Percentiles rank a stretch among this genome's conserved stretches.
phyloP scores from a whole-genome alignment of 1,284 basidiomycete genomes.

The Athelia sp. region DNA sequence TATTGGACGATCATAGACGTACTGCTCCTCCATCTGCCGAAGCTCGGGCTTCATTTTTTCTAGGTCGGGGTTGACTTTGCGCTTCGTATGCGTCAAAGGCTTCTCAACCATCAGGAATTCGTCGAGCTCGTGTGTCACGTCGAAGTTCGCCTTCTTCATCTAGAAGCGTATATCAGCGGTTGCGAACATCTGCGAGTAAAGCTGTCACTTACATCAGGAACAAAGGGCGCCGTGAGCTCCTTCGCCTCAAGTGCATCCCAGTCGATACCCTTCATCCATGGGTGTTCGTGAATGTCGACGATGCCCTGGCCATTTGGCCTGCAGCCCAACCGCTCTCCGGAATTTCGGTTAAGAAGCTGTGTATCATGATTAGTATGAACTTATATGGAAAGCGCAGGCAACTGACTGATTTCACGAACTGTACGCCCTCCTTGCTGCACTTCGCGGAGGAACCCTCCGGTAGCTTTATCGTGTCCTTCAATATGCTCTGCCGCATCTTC shows the following conservation, averaged over 20 bases:
- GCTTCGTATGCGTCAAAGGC: slow-evolving; percentile 89
- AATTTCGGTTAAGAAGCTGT: slow-evolving; percentile 84
- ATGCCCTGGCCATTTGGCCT: slow-evolving; percentile 75
- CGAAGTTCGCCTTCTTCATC: slow-evolving; percentile 98
- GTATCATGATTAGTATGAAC: slow-evolving; percentile 2
- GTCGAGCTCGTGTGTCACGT: slow-evolving; percentile 98
- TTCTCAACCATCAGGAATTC: slow-evolving; percentile 96
- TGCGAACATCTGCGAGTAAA: slow-evolving; percentile 1
- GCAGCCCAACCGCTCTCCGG: slow-evolving; percentile 78
- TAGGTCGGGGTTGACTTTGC: slow-evolving; percentile 89
- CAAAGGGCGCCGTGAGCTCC: slow-evolving; percentile 79
- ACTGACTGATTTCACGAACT: slow-evolving; percentile 64
- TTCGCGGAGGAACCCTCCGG: slow-evolving; percentile 73
- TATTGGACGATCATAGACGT: slow-evolving; percentile 29
- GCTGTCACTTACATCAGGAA: slow-evolving; percentile 84
- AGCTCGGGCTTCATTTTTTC: slow-evolving; percentile 86
- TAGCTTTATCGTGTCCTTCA: slow-evolving; percentile 70
- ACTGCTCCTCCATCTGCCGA: slow-evolving; percentile 98
- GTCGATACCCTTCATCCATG: slow-evolving; percentile 85
- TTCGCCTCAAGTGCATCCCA: slow-evolving; percentile 86
- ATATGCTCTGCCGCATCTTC: slow-evolving; percentile 85
- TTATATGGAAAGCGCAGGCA: slow-evolving; percentile 10
- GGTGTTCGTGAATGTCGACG: slow-evolving; percentile 73
- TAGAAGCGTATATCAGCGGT: slow-evolving; percentile 27
- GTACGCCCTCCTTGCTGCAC: slow-evolving; percentile 64